phyloP scores from a whole-genome alignment of 202 grass and related monocot genomes.

The Eragrostis tef region DNA sequence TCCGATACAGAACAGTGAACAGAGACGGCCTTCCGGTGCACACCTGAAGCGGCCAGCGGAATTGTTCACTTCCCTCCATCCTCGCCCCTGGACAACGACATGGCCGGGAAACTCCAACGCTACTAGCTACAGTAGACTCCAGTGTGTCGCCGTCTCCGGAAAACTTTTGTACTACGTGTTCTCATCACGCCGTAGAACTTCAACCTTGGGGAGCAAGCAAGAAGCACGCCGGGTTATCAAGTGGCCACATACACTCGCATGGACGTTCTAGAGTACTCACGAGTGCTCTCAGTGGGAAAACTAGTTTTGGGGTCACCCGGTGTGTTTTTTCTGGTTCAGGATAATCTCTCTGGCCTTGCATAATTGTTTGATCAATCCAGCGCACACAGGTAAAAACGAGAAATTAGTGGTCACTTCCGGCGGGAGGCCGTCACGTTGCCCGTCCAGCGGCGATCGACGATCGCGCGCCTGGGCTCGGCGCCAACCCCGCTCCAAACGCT shows the following conservation, averaged over 20 bases:
- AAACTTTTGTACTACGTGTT: background rate
- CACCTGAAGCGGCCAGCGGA: slow-evolving; percentile 2
- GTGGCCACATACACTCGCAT: background rate
- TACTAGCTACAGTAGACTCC: too few species aligned
- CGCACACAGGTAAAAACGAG: too few species aligned
- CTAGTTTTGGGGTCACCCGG: background rate
- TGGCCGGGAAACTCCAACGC: too few species aligned
- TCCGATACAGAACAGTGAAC: background rate
- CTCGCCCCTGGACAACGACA: slow-evolving; percentile 22
- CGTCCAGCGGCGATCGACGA: too few species aligned
- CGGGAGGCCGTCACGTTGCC: too few species aligned
- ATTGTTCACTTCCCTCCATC: background rate
- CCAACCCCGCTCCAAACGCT: too few species aligned
- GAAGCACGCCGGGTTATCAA: background rate
- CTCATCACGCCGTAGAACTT: background rate
- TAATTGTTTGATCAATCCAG: background rate
- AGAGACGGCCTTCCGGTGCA: background rate
- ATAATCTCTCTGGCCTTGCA: background rate
- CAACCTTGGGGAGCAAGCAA: slow-evolving; percentile 45
- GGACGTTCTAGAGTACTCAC: background rate
- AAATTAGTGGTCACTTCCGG: too few species aligned
- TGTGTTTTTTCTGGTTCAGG: background rate
- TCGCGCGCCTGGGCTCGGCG: too few species aligned
- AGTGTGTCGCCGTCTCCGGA: background rate
- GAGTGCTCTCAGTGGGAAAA: background rate